phyloP scores from a whole-genome alignment of 2,329 filamentous ascomycete species.

The Colletotrichum nymphaeae region DNA sequence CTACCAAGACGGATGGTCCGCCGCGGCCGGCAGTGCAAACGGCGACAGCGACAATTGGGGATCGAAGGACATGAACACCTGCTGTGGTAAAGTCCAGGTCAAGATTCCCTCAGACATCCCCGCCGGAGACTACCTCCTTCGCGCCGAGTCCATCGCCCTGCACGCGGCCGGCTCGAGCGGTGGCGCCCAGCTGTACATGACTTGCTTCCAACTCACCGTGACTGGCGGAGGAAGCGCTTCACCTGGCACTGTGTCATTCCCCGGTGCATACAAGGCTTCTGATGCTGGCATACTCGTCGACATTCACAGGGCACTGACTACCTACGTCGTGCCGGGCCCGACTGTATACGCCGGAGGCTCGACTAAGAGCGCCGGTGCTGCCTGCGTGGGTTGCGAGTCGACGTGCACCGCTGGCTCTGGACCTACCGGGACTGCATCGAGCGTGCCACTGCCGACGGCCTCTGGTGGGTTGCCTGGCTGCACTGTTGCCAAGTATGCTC shows the following conservation, averaged over 20 bases:
- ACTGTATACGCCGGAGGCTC: slow-evolving; percentile 53
- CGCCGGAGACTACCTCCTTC: slow-evolving; percentile 64
- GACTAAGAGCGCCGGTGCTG: slow-evolving; percentile 52
- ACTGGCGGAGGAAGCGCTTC: slow-evolving; percentile 41
- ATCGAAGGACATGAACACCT: slow-evolving; percentile 34
- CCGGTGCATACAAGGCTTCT: slow-evolving; percentile 31
- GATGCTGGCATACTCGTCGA: slow-evolving; percentile 60
- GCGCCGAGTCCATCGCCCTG: slow-evolving; percentile 65
- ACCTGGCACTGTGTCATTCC: slow-evolving; percentile 38
- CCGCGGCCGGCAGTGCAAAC: slow-evolving; percentile 45
- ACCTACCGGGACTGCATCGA: slow-evolving; percentile 41
- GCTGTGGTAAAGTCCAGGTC: slow-evolving; percentile 30
- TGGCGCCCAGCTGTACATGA: slow-evolving; percentile 52
- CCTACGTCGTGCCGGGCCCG: slow-evolving; percentile 57
- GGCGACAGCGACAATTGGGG: slow-evolving; percentile 41
- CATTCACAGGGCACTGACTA: slow-evolving; percentile 53
- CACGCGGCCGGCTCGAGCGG: slow-evolving; percentile 52
- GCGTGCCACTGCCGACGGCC: slow-evolving; percentile 30
- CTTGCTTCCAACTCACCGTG: slow-evolving; percentile 42
- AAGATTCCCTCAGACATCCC: slow-evolving; percentile 57
- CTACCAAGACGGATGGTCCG: slow-evolving; percentile 52
- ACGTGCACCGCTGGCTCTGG: slow-evolving; percentile 50
- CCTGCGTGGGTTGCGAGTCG: slow-evolving; percentile 52
- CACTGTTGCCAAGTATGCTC: slow-evolving; percentile 29
- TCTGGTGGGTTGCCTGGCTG: slow-evolving; percentile 20